Base-by-base conservation (phyloP, 2,329 filamentous ascomycete species). In the Sordariomycetes sp. region DNA sequence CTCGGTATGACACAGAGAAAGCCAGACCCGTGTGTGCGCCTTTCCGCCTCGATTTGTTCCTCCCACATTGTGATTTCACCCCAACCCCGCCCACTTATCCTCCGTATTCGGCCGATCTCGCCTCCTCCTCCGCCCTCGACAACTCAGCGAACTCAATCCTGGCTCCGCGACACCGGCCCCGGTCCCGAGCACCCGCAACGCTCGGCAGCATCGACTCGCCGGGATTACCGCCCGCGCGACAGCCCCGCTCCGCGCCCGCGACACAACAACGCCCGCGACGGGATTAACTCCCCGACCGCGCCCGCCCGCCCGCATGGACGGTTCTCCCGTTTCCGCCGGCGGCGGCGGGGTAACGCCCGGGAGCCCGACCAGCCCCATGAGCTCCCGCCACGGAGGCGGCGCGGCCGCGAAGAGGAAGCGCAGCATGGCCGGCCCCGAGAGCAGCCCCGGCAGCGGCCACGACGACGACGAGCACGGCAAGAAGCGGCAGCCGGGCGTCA, bases 401-500 rank as follows among this genome's bases (percentile, higher is more conserved):
- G 74, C 72, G 61, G 66, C 62, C 57, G 65, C 72, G 61, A 85
- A 85, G 73, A 74, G 82, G 66, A 86, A 86, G 75, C 68, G 72
- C 58, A 82, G 75, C 63, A 75, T 56, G 55, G 67, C 68, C 24
- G 69, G 68, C 28, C 70, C 80, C 60, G 82, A 84, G 59, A 85
- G 81, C 66, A 85, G 81, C 62, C 81, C 82, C 3, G 80, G 76
- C 28, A 85, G 80, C 64, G 73, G 76, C 54, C 81, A 83, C 59
- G 80, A 82, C 32, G 76, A 82, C 58, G 68, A 74, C 54, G 76
- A 79, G 56, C 70, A 75, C 53, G 80, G 84, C 64, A 81, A 80
- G 70, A 82, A 82, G 69, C 77, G 82, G 60, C 81, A 85, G 62
- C 83, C 84, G 28, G 83, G 83, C 57, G 84, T 86, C 54, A 90